These are phyloP conservation scores for Amylocarpus encephaloides DNA, from an alignment of 2,329 filamentous ascomycete species.

Conservation along the genomic window DNA sequence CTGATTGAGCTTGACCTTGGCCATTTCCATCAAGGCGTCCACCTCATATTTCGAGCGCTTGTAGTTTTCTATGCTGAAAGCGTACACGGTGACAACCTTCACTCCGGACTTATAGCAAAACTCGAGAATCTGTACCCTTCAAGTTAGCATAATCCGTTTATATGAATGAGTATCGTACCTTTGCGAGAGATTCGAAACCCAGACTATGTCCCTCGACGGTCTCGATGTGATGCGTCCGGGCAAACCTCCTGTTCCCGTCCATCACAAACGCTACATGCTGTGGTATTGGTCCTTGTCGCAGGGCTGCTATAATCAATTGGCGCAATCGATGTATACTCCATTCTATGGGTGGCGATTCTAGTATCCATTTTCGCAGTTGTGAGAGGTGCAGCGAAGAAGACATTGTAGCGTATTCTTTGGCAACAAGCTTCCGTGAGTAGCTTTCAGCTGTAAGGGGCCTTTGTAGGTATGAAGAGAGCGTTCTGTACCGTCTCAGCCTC, in stretches of 20 bases:
- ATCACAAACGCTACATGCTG: constrained; percentile 98
- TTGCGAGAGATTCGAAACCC: constrained; percentile 89
- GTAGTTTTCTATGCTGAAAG: constrained; percentile 99
- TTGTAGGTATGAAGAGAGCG: too few species aligned
- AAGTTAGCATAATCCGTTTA: constrained; percentile 12
- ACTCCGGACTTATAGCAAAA: constrained; percentile 98
- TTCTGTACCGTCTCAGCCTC: too few species aligned
- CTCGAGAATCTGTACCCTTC: constrained; percentile 67
- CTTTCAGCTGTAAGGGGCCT: not conserved
- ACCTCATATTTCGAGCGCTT: constrained; percentile 96
- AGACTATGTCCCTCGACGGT: constrained; percentile 93
- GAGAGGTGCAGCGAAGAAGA: constrained; percentile 52
- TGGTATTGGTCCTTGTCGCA: constrained; percentile 86
- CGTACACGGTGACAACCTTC: constrained; percentile 94
- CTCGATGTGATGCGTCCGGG: constrained; percentile 84
- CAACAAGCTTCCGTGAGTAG: not conserved
- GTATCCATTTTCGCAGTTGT: constrained; percentile 65
- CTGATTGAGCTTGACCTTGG: constrained; percentile 89
- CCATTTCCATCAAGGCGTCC: constrained; percentile 94
- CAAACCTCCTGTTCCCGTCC: constrained; percentile 95
- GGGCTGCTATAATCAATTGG: constrained; percentile 78
- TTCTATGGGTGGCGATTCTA: constrained; percentile 85
- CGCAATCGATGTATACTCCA: constrained; percentile 75
- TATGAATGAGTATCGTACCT: constrained; percentile 44
- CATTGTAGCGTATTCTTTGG: not conserved